These are phyloP conservation scores for Boletus eberwhitei DNA, from an alignment of 768 basidiomycete species.

Conservation along the genomic window DNA sequence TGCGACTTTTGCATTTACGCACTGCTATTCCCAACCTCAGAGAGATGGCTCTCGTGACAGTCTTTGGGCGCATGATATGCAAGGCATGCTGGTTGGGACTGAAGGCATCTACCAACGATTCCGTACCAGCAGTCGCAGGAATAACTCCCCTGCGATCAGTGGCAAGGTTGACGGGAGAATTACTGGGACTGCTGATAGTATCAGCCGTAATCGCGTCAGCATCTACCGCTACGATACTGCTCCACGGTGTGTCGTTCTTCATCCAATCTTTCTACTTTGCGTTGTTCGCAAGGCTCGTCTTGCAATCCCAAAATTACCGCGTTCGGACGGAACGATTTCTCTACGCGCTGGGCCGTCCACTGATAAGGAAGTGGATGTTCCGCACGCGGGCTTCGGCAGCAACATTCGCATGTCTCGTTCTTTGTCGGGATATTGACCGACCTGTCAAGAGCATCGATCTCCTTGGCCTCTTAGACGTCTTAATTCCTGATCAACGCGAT, in stretches of 20 bases:
- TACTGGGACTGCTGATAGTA: constrained; percentile 7
- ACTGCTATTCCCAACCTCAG: constrained; percentile 4
- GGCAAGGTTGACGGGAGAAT: constrained; percentile 7
- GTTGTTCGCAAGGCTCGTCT: constrained; percentile 13
- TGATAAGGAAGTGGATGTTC: constrained; percentile 15
- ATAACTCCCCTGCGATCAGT: constrained; percentile 7
- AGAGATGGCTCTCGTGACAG: neutral
- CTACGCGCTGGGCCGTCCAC: constrained; percentile 4
- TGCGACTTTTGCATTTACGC: constrained; percentile 11
- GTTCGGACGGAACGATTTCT: constrained; percentile 15
- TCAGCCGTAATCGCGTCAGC: constrained; percentile 1
- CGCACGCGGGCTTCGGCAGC: constrained; percentile 14
- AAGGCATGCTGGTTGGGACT: constrained; percentile 13
- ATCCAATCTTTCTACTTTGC: constrained; percentile 16
- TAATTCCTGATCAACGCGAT: constrained; percentile 15
- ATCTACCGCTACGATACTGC: constrained; percentile 1
- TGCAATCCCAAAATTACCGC: constrained; percentile 13
- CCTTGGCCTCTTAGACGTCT: constrained; percentile 9
- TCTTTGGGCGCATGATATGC: constrained; percentile 7
- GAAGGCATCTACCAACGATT: constrained; percentile 5
- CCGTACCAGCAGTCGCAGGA: neutral
- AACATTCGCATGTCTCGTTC: constrained; percentile 15
- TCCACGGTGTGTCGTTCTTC: constrained; percentile 11
- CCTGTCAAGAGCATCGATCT: constrained; percentile 12
- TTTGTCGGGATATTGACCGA: constrained; percentile 10